Percentiles rank a stretch among this genome's conserved stretches.
Conservation (phyloP, 78 protist species). For the Pigoraptor vietnamica region DNA sequence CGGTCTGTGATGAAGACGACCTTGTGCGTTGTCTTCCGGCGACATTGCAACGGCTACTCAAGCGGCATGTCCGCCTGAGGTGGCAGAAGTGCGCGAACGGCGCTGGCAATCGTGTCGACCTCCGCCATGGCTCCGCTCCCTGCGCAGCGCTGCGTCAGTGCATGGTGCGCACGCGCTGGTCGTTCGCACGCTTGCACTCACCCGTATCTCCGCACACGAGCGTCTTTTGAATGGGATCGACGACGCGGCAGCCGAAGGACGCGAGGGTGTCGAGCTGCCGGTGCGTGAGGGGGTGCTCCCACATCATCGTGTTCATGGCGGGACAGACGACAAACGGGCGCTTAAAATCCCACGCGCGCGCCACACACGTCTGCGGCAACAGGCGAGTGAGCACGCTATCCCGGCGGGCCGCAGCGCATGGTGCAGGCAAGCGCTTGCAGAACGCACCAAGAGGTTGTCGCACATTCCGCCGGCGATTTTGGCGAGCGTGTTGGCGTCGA, state of each 20-base stretch:
- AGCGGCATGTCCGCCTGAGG: too few species aligned
- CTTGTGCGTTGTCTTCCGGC: too few species aligned
- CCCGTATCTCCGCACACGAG: slow-evolving; percentile 83
- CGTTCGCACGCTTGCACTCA: too few species aligned
- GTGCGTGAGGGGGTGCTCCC: slow-evolving; percentile 78
- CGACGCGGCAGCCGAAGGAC: slow-evolving; percentile 23
- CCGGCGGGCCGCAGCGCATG: too few species aligned
- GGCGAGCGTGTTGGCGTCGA: slow-evolving; percentile 88
- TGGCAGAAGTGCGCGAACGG: neutral
- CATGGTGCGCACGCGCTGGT: too few species aligned
- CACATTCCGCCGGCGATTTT: slow-evolving; percentile 73
- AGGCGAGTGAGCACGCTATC: too few species aligned
- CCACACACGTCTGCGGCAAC: slow-evolving; percentile 59
- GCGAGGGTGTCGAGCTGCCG: slow-evolving; percentile 40
- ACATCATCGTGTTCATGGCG: slow-evolving; percentile 92
- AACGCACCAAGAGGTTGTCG: slow-evolving; percentile 73
- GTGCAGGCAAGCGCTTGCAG: too few species aligned
- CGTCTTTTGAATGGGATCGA: slow-evolving; percentile 64
- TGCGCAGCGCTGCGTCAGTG: neutral
- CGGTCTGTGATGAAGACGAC: neutral
- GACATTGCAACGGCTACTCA: too few species aligned
- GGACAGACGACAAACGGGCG: slow-evolving; percentile 68
- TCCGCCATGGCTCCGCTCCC: neutral
- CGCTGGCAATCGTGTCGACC: neutral
- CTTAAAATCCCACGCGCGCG: slow-evolving; percentile 78